A percentile compares a stretch with the other conserved stretches of the same genome.
These are phyloP conservation scores for Yamadazyma tumulicola DNA, from an alignment of 805 yeast genomes.

Conservation along the genomic window DNA sequence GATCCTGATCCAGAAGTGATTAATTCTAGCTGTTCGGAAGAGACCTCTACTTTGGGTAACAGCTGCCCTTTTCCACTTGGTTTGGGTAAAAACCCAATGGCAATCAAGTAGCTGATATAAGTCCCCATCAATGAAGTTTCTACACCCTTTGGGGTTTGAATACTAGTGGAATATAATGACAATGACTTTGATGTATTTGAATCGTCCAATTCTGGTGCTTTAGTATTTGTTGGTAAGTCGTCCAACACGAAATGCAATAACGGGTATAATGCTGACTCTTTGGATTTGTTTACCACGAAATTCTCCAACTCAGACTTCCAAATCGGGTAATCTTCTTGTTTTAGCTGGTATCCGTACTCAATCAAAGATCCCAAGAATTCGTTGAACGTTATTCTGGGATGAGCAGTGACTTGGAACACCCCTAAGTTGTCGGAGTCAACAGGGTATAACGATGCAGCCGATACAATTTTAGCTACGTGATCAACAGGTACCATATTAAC, in stretches of 20 bases:
- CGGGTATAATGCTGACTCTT: conserved; percentile 89
- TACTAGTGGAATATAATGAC: conserved; percentile 42
- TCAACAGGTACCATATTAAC: conserved; percentile 98
- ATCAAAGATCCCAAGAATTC: conserved; percentile 66
- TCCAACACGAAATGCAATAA: conserved; percentile 91
- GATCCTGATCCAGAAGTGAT: conserved; percentile 69
- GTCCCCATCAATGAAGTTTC: conserved; percentile 60
- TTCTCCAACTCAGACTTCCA: conserved; percentile 80
- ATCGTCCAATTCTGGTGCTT: conserved; percentile 95
- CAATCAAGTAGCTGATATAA: conserved; percentile 75
- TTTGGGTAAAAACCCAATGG: conserved; percentile 72
- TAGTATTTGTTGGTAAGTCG: conserved; percentile 83
- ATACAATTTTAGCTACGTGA: conserved; percentile 90
- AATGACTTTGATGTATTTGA: conserved; percentile 72
- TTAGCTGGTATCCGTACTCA: conserved; percentile 69
- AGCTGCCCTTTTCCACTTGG: conserved; percentile 46
- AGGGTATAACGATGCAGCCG: conserved; percentile 78
- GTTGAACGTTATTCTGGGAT: conserved; percentile 83
- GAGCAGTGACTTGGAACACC: conserved; percentile 96
- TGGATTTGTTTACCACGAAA: conserved; percentile 68
- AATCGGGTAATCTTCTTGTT: conserved; percentile 59
- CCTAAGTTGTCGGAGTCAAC: conserved; percentile 50
- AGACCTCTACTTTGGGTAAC: conserved; percentile 57
- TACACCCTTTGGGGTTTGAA: conserved; percentile 74
- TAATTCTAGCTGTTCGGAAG: conserved; percentile 52